phyloP scores from a whole-genome alignment of 352 stramenopile genomes.

The Aphanomyces invadans region DNA sequence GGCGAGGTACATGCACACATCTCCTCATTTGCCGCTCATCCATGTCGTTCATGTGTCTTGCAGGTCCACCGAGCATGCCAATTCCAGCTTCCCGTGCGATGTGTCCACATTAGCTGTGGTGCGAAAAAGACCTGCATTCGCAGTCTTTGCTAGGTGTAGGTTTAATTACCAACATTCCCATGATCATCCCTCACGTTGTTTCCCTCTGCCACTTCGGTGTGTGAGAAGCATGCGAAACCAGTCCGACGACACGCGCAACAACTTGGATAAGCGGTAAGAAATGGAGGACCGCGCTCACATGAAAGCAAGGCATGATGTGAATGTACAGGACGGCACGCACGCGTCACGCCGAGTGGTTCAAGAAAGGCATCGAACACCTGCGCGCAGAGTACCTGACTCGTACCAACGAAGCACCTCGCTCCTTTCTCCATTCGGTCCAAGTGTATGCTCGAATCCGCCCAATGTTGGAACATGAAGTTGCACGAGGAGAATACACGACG shows the following conservation, averaged over 20 bases:
- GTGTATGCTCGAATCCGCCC: conserved; percentile 84
- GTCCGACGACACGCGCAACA: conserved; percentile 30
- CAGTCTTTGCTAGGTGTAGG: background rate
- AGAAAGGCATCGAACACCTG: conserved; percentile 43
- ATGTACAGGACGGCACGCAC: conserved; percentile 50
- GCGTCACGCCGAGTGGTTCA: conserved; percentile 46
- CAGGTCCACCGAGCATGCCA: too few relatives aligned
- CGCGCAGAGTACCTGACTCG: conserved; percentile 35
- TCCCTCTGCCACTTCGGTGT: too few relatives aligned
- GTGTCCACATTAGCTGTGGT: too few relatives aligned
- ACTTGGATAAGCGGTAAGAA: conserved; percentile 70
- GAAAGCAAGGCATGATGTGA: too few relatives aligned
- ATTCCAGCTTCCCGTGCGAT: too few relatives aligned
- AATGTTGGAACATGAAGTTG: conserved; percentile 74
- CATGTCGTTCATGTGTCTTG: background rate
- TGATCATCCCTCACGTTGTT: too few relatives aligned
- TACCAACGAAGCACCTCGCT: background rate
- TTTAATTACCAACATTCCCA: background rate
- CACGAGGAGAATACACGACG: conserved; percentile 81
- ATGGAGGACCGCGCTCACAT: background rate
- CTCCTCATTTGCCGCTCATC: background rate
- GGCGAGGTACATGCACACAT: too few relatives aligned
- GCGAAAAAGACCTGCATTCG: background rate
- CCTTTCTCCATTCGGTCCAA: conserved; percentile 35
- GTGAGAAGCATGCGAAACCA: conserved; percentile 6